Percentiles rank a stretch among this genome's conserved stretches.
Conservation (phyloP, 345 rosid species). For the Eucalyptus globulus region DNA sequence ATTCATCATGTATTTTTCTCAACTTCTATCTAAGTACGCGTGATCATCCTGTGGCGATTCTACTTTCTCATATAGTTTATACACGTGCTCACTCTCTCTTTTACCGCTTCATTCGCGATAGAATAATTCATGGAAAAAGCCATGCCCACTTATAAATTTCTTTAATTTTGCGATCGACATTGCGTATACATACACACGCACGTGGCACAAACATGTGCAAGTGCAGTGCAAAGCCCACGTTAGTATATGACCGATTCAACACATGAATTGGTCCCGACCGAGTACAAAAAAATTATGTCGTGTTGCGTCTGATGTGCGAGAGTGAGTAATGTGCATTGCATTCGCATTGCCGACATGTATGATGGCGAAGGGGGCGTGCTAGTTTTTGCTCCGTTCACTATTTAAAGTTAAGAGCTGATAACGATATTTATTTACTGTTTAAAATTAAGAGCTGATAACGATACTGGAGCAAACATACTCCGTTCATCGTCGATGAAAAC, state of each 20-base stretch:
- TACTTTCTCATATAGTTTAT: neutral
- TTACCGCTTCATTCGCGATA: neutral
- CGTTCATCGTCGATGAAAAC: neutral
- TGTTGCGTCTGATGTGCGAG: neutral
- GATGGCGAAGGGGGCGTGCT: fast-evolving
- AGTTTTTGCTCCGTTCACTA: neutral
- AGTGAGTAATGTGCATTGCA: neutral
- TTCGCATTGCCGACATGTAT: neutral
- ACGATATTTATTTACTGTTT: neutral
- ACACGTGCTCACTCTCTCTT: neutral
- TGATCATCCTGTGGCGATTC: neutral
- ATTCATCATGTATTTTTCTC: neutral
- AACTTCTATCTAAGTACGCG: neutral
- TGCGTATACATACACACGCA: neutral
- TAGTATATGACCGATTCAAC: neutral
- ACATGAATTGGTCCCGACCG: neutral
- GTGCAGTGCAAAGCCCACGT: neutral
- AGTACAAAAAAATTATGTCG: neutral
- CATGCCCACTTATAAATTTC: neutral
- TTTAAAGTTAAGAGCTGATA: neutral
- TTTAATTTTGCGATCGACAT: neutral
- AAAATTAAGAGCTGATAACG: neutral
- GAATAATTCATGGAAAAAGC: neutral
- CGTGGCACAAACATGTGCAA: neutral
- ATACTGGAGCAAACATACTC: neutral